phyloP scores from a whole-genome alignment of 176 grass and related monocot genomes.

The Eleusine indica region DNA sequence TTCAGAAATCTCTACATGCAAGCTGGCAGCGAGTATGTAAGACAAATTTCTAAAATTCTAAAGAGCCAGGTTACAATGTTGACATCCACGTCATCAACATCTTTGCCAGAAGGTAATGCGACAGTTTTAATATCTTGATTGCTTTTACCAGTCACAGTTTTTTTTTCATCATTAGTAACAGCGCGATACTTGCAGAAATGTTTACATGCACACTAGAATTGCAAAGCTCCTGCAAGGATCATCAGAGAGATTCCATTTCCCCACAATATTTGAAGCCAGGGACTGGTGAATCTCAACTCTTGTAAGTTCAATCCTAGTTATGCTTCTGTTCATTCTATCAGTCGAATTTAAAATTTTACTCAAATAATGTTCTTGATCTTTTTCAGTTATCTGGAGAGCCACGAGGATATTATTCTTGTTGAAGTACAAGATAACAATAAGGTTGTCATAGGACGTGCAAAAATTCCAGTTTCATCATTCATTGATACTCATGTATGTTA shows the following conservation, averaged over 20 bases:
- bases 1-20: slow-evolving; percentile 80
- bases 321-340: slow-evolving; percentile 15
- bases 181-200: slow-evolving; percentile 51
- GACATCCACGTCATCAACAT: slow-evolving; percentile 63
- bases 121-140: background rate
- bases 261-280: slow-evolving; percentile 75
- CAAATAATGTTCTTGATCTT: slow-evolving; percentile 24
- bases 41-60: slow-evolving; percentile 71
- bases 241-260: slow-evolving; percentile 58
- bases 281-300: slow-evolving; percentile 86
- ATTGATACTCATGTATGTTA: slow-evolving; percentile 72
- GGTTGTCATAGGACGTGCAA: slow-evolving; percentile 61
- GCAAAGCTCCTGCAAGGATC: slow-evolving; percentile 67
- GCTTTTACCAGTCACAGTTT: background rate
- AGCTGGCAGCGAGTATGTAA: slow-evolving; percentile 83
- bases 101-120: slow-evolving; percentile 69
- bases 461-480: slow-evolving; percentile 77
- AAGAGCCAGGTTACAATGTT: slow-evolving; percentile 83
- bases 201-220: slow-evolving; percentile 75
- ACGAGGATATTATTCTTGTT: slow-evolving; percentile 67
- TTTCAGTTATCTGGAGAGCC: slow-evolving; percentile 79
- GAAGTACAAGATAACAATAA: slow-evolving; percentile 81
- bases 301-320: slow-evolving; percentile 60
- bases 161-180: slow-evolving; percentile 22
- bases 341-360: background rate